Base-by-base conservation (phyloP, 352 stramenopile genomes). In the Phytophthora agathidicida region DNA sequence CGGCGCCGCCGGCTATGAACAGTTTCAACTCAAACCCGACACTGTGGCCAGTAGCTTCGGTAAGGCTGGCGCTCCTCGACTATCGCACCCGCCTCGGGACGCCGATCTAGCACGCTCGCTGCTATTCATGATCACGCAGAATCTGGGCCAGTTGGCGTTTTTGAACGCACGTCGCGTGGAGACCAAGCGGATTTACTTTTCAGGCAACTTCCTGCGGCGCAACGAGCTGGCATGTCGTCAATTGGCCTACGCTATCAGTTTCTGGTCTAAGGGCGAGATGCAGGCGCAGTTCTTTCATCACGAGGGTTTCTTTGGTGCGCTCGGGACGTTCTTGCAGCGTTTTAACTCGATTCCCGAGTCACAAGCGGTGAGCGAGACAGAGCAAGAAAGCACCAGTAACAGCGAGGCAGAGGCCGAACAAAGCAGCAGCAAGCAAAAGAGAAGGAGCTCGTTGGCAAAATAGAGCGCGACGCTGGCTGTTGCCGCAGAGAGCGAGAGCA, bases 61-160 rank as follows among this genome's bases (percentile, higher is more conserved):
- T 26, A 99, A 99, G 72, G 65, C 98, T 26, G 93, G 38, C 20
- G 66, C 39, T 30, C 52, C 30, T 7, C 44, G 16, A 2, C 32
- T 53, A 35, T 56, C 35, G 37, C 65, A 52, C 44, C 49, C 33
- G 16, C 71, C 97, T 23, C 78, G 80, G 36, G 89, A 98, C 67
- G 90, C 98, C 54, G 96, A 99, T 73, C 65, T 99, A 41, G 95
- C 94, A 5, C 79, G 94, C 41, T 94, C 96, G 24, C 72, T 99
- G 31, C 80, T 99, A 19, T 92, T 99, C 27, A 99, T 99, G 97
- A 97, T 99, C 39, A 99, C 97, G 19, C 98, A 98, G 57, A 99
- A 99, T 73, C 94, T 99, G 60, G 96, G 94, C 14, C 82, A 91
- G 50, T 57, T 99, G 5, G 96, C 97, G 16, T 98, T 98, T 71